These are phyloP conservation scores for Cutaneotrichosporon dermatis DNA, from an alignment of 1,284 basidiomycete species.

Conservation along the genomic window DNA sequence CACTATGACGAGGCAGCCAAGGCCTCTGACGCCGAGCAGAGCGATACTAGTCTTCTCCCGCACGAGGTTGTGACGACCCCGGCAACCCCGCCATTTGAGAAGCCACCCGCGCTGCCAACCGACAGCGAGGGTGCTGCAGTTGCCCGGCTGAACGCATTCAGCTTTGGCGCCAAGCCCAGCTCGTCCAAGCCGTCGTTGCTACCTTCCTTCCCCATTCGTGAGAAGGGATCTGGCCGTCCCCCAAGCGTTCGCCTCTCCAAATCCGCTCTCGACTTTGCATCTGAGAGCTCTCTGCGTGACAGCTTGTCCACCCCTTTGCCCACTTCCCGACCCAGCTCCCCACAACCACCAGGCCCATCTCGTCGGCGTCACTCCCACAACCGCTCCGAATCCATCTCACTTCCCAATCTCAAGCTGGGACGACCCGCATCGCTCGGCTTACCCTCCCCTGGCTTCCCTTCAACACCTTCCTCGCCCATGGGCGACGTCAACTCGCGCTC, in stretches of 20 bases:
- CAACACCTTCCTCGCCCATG: conserved; percentile 33
- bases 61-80: conserved; percentile 34
- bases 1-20: conserved; percentile 1
- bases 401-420: conserved; percentile 41
- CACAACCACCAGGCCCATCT: not conserved
- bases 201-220: conserved; percentile 12
- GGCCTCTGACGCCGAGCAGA: conserved; percentile 4
- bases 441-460: conserved; percentile 29
- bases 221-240: conserved; percentile 8
- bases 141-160: conserved; percentile 32
- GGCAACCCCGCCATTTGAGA: conserved; percentile 29
- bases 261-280: conserved; percentile 6
- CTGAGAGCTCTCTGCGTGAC: not conserved
- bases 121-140: conserved; percentile 19
- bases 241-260: conserved; percentile 8
- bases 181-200: conserved; percentile 9
- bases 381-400: conserved; percentile 45
- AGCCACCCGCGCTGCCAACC: not conserved
- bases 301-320: conserved; percentile 22
- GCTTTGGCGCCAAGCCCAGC: conserved; percentile 36
- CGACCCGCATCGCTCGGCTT: conserved; percentile 37
- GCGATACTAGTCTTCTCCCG: conserved; percentile 7
- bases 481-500: conserved; percentile 15
- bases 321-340: not conserved
- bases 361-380: conserved; percentile 42